phyloP scores from a whole-genome alignment of 371 early-diverging fungal genomes.

The Dentiscutata heterogama region DNA sequence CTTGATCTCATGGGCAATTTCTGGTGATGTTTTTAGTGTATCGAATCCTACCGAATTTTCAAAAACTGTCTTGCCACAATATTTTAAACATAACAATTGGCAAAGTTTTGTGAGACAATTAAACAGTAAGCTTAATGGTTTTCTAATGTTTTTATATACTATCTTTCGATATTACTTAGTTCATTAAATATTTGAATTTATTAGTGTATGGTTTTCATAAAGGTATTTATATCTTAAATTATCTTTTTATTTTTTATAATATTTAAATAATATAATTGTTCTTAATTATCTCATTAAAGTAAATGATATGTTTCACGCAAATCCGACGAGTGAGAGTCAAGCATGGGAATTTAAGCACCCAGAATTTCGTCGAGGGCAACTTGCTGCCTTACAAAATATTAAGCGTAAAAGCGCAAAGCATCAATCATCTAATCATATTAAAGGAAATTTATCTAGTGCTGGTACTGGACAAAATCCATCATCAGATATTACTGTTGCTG shows the following conservation, averaged over 20 bases:
- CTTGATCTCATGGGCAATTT: conserved; percentile 70
- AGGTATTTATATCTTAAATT: background rate
- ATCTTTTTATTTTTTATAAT: conserved; percentile 54
- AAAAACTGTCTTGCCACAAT: conserved; percentile 70
- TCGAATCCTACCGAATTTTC: conserved; percentile 68
- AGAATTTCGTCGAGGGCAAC: conserved; percentile 68
- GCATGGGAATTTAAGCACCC: conserved; percentile 81
- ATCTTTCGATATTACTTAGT: background rate
- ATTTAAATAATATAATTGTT: background rate
- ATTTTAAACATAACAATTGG: conserved; percentile 92
- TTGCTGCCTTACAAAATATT: conserved; percentile 67
- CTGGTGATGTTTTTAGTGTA: conserved; percentile 73
- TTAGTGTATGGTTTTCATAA: conserved; percentile 69
- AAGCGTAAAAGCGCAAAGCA: conserved; percentile 71
- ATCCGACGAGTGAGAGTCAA: conserved; percentile 65
- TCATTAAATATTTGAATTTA: conserved; percentile 11
- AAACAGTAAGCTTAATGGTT: conserved; percentile 86
- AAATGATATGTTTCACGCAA: conserved; percentile 72
- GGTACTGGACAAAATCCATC: conserved; percentile 12
- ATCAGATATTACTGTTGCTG: background rate
- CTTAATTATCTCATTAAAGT: conserved; percentile 47
- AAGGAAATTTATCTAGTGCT: background rate
- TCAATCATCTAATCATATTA: conserved; percentile 35
- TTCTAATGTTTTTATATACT: conserved; percentile 54
- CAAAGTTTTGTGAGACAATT: conserved; percentile 90